Conservation (phyloP, 352 stramenopile genomes). For the Phytophthora podocarpi region DNA sequence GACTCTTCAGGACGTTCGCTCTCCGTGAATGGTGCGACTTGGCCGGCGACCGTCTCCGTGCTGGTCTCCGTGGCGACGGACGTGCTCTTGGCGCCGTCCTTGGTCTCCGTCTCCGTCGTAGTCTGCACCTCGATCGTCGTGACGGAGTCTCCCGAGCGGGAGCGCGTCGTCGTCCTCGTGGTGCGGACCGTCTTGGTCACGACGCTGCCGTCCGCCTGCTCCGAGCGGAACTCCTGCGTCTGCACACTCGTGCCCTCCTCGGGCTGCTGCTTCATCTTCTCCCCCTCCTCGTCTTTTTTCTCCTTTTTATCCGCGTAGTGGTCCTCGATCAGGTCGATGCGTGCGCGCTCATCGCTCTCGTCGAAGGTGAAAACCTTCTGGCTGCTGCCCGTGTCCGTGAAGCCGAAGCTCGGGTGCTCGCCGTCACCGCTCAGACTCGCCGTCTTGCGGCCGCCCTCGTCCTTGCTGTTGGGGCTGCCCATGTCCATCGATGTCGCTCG, state of each 20-base stretch:
- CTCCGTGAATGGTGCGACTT: neutral
- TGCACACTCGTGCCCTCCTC: slow-evolving; percentile 4
- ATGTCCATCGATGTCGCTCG: slow-evolving; percentile 16
- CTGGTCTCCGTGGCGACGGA: slow-evolving; percentile 12
- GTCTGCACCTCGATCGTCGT: slow-evolving; percentile 20
- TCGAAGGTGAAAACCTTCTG: slow-evolving; percentile 21
- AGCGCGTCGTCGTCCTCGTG: slow-evolving; percentile 6
- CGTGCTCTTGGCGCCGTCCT: slow-evolving; percentile 5
- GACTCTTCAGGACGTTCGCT: neutral
- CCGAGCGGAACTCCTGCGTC: slow-evolving; percentile 13
- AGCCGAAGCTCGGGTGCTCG: slow-evolving; percentile 12
- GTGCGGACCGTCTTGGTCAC: slow-evolving; percentile 13
- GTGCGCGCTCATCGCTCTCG: slow-evolving; percentile 15
- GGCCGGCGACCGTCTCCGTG: slow-evolving; percentile 7
- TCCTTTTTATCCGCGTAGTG: slow-evolving; percentile 7
- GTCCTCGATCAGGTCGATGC: slow-evolving; percentile 16
- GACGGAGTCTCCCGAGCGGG: neutral
- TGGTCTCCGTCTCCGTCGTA: slow-evolving; percentile 10
- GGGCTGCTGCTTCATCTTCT: neutral
- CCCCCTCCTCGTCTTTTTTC: neutral
- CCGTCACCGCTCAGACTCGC: slow-evolving; percentile 6
- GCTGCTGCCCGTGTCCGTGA: slow-evolving; percentile 11
- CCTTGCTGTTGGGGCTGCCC: slow-evolving; percentile 24
- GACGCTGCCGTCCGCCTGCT: slow-evolving; percentile 7
- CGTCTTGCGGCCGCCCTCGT: slow-evolving; percentile 8